Evolutionary conservation across 1,284 basidiomycete genomes (phyloP), one percentile per base, ranked within the genome.

Genomic region (Pseudozyma hubeiensis): DNA sequence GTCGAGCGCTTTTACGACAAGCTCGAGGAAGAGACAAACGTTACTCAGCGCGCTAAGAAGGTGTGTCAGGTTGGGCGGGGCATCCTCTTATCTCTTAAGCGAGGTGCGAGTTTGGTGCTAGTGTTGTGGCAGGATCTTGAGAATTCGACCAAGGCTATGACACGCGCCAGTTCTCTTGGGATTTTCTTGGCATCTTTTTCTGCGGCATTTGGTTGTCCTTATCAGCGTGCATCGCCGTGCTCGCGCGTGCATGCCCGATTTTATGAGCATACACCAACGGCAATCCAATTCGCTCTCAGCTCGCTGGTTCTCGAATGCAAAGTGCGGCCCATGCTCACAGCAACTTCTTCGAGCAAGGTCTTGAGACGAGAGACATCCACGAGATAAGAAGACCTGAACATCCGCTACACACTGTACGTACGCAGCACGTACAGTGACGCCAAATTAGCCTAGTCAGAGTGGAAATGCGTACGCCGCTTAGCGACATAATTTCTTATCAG

Each of bases 221-320:
- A 56, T 56, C 55, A 57, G 54, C 54, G 54, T 49, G 9, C 8
- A 33, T 52, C 50, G 50, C 50, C 50, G 50, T 14, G 10, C 7
- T 35, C 16, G 33, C 19, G 24, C 10, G 10, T 29, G 19, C 9
- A 48, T 0, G 11, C 11, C 24, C 11, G 29, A 1, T 47, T 47
- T 29, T 34, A 39, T 19, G 6, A 49, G 19, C 35, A 34, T 33
- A 37, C 44, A 37, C 19, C 9, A 16, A 17, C n/a, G 40, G 5
- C 7, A 17, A 17, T 41, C 7, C 40, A 19, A 7, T 41, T 17
- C 24, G 24, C 24, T 24, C 24, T 24, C 24, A 24, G 24, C 24
- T 24, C 24, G 24, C 24, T 24, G 24, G 24, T 24, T 24, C 24
- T 24, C 24, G 24, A 24, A 24, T 4, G 24, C 24, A 24, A 24